Evolutionary conservation across 176 grass and related monocot genomes (phyloP).

Genomic region (Cenchrus purpureus): DNA sequence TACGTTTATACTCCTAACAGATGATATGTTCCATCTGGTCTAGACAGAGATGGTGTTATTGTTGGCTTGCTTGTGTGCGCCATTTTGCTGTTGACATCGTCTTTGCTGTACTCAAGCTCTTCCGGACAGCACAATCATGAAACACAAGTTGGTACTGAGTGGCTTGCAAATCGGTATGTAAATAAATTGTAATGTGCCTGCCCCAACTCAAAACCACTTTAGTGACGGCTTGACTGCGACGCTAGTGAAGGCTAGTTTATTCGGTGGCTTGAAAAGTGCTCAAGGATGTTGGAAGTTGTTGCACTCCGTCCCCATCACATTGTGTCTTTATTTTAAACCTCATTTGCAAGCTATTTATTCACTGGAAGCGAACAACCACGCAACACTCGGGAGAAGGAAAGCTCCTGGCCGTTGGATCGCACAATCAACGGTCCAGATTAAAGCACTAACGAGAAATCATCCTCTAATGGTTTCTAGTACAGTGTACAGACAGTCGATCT

Average conservation of each 20-base stretch:
- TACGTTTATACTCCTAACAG: neutral
- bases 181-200: neutral
- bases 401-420: neutral
- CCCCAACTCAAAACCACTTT: constrained; percentile 6
- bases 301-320: neutral
- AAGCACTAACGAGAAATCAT: neutral
- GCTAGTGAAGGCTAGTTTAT: neutral
- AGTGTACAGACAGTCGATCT: no score
- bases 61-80: neutral
- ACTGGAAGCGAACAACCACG: neutral
- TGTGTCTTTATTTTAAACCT: neutral
- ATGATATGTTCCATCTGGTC: neutral
- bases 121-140: neutral
- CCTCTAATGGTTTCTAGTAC: neutral
- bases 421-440: neutral
- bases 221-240: constrained; percentile 10
- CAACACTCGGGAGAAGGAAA: neutral
- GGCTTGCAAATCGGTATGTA: neutral
- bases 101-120: neutral
- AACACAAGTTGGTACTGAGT: constrained; percentile 21
- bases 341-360: neutral
- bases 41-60: neutral
- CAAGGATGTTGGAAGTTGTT: neutral
- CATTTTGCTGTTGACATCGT: neutral
- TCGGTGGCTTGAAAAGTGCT: neutral